Conservation (phyloP, 2,329 filamentous ascomycete genomes). For the Talaromyces sp. region DNA sequence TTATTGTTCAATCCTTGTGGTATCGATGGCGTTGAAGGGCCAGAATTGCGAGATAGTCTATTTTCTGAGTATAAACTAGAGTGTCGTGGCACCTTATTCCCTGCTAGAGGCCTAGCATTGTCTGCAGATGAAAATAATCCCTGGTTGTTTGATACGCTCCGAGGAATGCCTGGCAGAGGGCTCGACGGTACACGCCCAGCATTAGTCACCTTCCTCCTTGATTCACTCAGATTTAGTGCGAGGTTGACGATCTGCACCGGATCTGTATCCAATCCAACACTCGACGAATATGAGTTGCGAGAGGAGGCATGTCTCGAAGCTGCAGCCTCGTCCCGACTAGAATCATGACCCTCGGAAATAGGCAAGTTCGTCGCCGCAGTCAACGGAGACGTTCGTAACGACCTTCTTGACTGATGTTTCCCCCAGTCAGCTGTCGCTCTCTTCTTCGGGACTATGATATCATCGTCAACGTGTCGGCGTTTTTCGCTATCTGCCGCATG, state of each 20-base stretch:
- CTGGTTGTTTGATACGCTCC: slow-evolving; percentile 30
- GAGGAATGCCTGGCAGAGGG: slow-evolving; percentile 44
- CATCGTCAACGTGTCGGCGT: slow-evolving; percentile 37
- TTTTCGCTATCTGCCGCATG: slow-evolving; percentile 38
- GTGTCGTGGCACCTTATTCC: slow-evolving; percentile 12
- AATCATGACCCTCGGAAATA: slow-evolving; percentile 20
- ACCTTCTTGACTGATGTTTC: slow-evolving; percentile 30
- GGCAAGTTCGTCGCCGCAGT: slow-evolving; percentile 27
- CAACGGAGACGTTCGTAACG: slow-evolving; percentile 31
- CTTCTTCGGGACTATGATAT: slow-evolving; percentile 35
- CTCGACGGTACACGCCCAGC: slow-evolving; percentile 53
- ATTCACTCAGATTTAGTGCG: slow-evolving; percentile 81
- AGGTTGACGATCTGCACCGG: slow-evolving; percentile 89
- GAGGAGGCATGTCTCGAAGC: slow-evolving; percentile 12
- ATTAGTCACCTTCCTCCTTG: slow-evolving; percentile 59
- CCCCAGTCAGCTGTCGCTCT: slow-evolving; percentile 30
- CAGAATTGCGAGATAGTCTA: neutral
- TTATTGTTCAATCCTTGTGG: slow-evolving; percentile 4
- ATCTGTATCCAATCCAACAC: slow-evolving; percentile 62
- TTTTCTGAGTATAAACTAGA: slow-evolving; percentile 28
- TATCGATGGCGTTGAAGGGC: neutral
- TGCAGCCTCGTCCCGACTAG: slow-evolving; percentile 9
- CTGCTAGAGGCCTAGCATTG: slow-evolving; percentile 8
- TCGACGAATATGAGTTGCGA: slow-evolving; percentile 18
- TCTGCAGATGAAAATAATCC: slow-evolving; percentile 24